Base-by-base conservation (phyloP, 2,329 filamentous ascomycete genomes). In the Elsinoe ampelina region DNA sequence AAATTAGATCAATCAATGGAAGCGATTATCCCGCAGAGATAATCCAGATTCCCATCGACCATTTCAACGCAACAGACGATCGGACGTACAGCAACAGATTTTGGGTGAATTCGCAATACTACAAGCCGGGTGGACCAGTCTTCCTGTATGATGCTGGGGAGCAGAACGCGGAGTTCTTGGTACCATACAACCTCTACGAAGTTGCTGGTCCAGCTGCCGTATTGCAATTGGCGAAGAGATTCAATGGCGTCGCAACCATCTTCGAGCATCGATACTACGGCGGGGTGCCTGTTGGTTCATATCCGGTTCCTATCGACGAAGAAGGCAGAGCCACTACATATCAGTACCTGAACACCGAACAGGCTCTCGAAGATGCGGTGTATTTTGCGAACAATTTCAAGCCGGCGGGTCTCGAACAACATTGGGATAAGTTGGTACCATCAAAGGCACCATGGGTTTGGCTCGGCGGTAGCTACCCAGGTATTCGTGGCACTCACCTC, bases 261-360 rank as follows among this genome's bases (percentile, higher is more conserved):
- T 62, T 58, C 47, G 63, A 64, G 42, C 61, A 63, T 43, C 54
- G 62, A 6, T 64, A 59, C 52, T 63, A 63, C 19, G 62, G 62
- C 38, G 52, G 60, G 42, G 36, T 55, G 7, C 52, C 50, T 17
- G 42, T 47, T 13, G 58, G 47, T 30, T 59, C 56, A 26, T 59
- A 59, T 20, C 61, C 59, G 3, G 60, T 58, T 26, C 57, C 56
- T 3, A 43, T 58, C 32, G 58, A 60, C 38, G 45, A 52, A 20
- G 60, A 51, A 12, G 61, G 62, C 1, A 58, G 58, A 48, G 59
- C 60, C 19, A 60, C 60, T 5, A 39, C 43, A 11, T 64, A 63
- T 45, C 57, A 57, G 36, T 62, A 62, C 32, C 55, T 63, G 26
- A 60, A 55, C n/a, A 61, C 58, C 3, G 61, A 64, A 56, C 62